Base-by-base conservation (phyloP, 2,329 filamentous ascomycete genomes). In the Pleoardoris graminearum region DNA sequence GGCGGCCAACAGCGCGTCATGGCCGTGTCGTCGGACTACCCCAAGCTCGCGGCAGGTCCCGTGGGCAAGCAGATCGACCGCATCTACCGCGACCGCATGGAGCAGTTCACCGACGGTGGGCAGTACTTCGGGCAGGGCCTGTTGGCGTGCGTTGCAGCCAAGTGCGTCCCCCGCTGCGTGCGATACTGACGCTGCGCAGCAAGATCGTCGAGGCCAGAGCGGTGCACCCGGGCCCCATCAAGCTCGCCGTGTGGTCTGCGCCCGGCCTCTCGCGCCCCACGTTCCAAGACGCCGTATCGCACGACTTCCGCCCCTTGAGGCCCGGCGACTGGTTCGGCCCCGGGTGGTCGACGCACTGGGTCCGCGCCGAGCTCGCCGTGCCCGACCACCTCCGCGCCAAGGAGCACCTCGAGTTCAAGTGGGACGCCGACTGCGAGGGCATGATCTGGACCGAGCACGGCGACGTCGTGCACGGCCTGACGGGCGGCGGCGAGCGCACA, bases 271-370 rank as follows among this genome's bases (percentile, higher is more conserved):
- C 85, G 22, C 85, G 94, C 14, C 94, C 94, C 2, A 86, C 87
- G 3, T 99, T 99, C 77, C 77, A 92, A 58, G 90, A 97, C 50
- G 93, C 92, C 11, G 85, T 80, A 11, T 81, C 79, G n/a, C 86
- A 95, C 61, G 77, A 86, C 6, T 99, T 93, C 77, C 83, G 82
- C 46, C 82, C 86, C 43, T 89, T 92, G 7, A 78, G 83, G 16
- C 85, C 91, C 49, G 92, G 93, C 53, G 82, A 88, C 52, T 85
- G 80, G 6, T 97, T 97, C 63, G 94, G 94, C 0, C 94, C 94
- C 1, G 94, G 91, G 30, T 99, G 94, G 94, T 89, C 91, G 1
- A 99, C 94, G 7, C 94, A 97, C 74, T 99, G 94, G 94, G 96
- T 99, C 82, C 90, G 86, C 64, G 84, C 97, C 50, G 79, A 87